Conservation (phyloP, 2,329 filamentous ascomycete genomes). For the Phialophora chinensis region DNA sequence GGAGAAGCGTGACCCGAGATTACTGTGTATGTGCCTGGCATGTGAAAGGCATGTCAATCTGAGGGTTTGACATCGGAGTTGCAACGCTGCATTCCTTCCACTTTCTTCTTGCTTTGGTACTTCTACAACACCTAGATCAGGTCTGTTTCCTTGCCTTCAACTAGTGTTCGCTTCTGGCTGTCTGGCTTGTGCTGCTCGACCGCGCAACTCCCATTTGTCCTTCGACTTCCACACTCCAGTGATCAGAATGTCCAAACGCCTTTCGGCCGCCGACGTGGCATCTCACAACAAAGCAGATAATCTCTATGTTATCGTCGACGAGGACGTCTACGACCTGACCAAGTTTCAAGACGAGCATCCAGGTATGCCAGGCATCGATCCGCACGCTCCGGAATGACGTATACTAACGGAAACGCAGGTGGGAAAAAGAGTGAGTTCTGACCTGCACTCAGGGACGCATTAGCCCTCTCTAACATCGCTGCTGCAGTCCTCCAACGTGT, state of each 20-base stretch:
- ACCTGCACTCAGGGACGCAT: constrained; percentile 17
- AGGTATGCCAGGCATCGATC: constrained; percentile 43
- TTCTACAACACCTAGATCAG: neutral
- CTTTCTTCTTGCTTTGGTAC: neutral
- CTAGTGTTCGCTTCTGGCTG: constrained; percentile 4
- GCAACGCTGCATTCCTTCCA: constrained; percentile 1
- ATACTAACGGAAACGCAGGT: constrained; percentile 54
- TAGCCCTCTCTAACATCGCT: constrained; percentile 10
- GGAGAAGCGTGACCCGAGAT: constrained; percentile 22
- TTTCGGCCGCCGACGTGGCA: constrained; percentile 82
- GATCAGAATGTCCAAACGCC: constrained; percentile 80
- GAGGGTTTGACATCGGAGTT: constrained; percentile 5
- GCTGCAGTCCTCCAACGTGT: constrained; percentile 67
- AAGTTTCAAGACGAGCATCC: constrained; percentile 86
- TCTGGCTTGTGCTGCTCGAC: neutral
- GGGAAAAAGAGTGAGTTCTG: constrained; percentile 68
- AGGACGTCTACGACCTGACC: constrained; percentile 94
- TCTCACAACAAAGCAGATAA: constrained; percentile 87
- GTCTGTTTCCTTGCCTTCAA: neutral
- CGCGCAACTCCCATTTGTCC: constrained; percentile 6
- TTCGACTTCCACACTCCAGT: constrained; percentile 16
- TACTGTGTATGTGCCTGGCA: constrained; percentile 4
- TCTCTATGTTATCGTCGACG: constrained; percentile 89
- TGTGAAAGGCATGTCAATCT: constrained; percentile 10
- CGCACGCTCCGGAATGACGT: constrained; percentile 17